These are phyloP conservation scores for Phaeoacremonium minimum DNA, from an alignment of 2,329 filamentous ascomycete species.

Conservation along the genomic window DNA sequence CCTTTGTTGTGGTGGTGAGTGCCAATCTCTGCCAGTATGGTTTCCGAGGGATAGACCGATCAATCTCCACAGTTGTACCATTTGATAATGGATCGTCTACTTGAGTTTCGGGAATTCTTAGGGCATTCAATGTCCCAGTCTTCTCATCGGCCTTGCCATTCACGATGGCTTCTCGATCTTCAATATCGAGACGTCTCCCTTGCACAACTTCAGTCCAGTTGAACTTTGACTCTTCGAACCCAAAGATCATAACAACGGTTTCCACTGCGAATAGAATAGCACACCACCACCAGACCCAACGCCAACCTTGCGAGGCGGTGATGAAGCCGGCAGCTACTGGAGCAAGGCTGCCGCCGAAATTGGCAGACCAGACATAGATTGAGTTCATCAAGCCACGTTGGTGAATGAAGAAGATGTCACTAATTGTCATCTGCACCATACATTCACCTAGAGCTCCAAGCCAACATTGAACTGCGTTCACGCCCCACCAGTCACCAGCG, in stretches of 20 bases:
- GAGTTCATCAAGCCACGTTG: slow-evolving; percentile 40
- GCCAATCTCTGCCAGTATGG: slow-evolving; percentile 8
- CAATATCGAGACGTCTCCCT: neutral
- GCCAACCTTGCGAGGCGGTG: slow-evolving; percentile 9
- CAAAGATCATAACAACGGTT: slow-evolving; percentile 6
- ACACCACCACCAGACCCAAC: slow-evolving; percentile 12
- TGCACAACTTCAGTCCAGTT: slow-evolving; percentile 8
- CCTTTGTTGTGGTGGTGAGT: slow-evolving; percentile 8
- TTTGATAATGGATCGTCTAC: neutral
- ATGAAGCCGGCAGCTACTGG: slow-evolving; percentile 10
- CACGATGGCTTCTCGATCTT: neutral
- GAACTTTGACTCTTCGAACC: slow-evolving; percentile 11
- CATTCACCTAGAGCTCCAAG: slow-evolving; percentile 36
- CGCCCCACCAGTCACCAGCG: slow-evolving; percentile 33
- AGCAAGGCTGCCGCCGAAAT: slow-evolving; percentile 18
- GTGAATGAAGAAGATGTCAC: slow-evolving; percentile 44
- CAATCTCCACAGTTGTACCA: slow-evolving; percentile 4
- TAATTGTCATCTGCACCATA: slow-evolving; percentile 40
- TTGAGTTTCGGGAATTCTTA: neutral
- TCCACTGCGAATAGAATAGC: slow-evolving; percentile 8
- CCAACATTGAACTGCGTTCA: slow-evolving; percentile 37
- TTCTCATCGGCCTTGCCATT: slow-evolving; percentile 4
- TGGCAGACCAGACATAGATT: slow-evolving; percentile 35
- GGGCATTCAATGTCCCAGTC: slow-evolving; percentile 1
- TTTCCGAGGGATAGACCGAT: slow-evolving; percentile 6